phyloP scores from a whole-genome alignment of 2,329 filamentous ascomycete species.

The Beauveria medogensis region DNA sequence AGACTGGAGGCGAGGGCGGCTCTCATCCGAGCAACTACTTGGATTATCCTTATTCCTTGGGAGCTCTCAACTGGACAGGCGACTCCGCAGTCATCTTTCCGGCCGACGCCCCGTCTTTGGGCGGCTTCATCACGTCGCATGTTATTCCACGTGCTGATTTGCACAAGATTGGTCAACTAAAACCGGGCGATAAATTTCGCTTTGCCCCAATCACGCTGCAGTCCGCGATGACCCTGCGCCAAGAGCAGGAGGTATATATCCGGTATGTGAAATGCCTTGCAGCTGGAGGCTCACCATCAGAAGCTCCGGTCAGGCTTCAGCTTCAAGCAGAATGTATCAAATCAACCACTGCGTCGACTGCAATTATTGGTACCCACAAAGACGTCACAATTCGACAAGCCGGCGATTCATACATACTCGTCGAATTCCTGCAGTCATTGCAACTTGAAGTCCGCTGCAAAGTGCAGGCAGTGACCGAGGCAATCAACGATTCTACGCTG shows the following conservation, averaged over 20 bases:
- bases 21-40: conserved; percentile 52
- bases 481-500: background rate
- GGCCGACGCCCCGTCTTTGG: conserved; percentile 51
- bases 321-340: background rate
- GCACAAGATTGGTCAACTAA: conserved; percentile 56
- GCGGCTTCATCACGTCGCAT: conserved; percentile 49
- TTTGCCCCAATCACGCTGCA: background rate
- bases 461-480: conserved; percentile 1
- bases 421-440: background rate
- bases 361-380: background rate
- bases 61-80: conserved; percentile 52
- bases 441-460: conserved; percentile 1
- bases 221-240: background rate
- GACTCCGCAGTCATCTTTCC: conserved; percentile 54
- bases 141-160: conserved; percentile 49
- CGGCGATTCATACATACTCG: background rate
- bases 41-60: conserved; percentile 52
- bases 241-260: background rate
- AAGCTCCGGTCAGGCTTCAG: background rate
- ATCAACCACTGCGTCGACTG: background rate
- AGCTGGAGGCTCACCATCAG: background rate
- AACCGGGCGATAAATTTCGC: conserved; percentile 40
- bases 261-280: background rate
- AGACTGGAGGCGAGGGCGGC: conserved; percentile 54
- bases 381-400: background rate